Evolutionary conservation across 768 basidiomycete genomes (phyloP).

Genomic region (Fibroporia radiculosa): DNA sequence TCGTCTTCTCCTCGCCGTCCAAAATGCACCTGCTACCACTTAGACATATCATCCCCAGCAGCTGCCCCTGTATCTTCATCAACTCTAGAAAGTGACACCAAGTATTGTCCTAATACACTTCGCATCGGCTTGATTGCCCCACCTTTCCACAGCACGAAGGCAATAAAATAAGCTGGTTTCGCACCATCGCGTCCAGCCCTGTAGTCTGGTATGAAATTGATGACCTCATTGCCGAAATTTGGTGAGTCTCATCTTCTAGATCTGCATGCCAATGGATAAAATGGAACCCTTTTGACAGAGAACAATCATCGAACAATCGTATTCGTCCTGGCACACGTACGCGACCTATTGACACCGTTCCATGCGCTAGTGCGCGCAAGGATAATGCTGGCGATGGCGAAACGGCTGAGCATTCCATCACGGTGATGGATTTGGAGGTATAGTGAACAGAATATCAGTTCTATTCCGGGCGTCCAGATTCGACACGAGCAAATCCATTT

Average conservation of each 20-base stretch:
- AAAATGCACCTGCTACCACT: slow-evolving; percentile 16
- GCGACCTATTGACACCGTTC: slow-evolving; percentile 63
- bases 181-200: slow-evolving; percentile 56
- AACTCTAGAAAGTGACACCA: slow-evolving; percentile 2
- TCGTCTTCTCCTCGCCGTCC: slow-evolving; percentile 44
- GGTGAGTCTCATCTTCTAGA: slow-evolving; percentile 35
- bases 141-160: slow-evolving; percentile 69
- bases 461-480: no score
- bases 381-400: slow-evolving; percentile 62
- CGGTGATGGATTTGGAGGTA: slow-evolving; percentile 33
- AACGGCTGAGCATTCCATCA: slow-evolving; percentile 45
- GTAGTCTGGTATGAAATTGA: slow-evolving; percentile 73
- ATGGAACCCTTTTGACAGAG: slow-evolving; percentile 33
- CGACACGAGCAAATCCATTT: no score
- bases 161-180: slow-evolving; percentile 68
- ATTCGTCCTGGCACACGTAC: slow-evolving; percentile 56
- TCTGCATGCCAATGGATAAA: neutral
- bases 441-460: no score
- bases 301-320: slow-evolving; percentile 76
- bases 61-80: slow-evolving; percentile 2
- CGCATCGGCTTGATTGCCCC: slow-evolving; percentile 74
- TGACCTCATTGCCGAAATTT: slow-evolving; percentile 75
- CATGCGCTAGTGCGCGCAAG: slow-evolving; percentile 57
- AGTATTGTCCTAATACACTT: slow-evolving; percentile 21
- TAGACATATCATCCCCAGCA: slow-evolving; percentile 1